phyloP scores from a whole-genome alignment of 371 early-diverging fungal species.

The Mucor ambiguus region DNA sequence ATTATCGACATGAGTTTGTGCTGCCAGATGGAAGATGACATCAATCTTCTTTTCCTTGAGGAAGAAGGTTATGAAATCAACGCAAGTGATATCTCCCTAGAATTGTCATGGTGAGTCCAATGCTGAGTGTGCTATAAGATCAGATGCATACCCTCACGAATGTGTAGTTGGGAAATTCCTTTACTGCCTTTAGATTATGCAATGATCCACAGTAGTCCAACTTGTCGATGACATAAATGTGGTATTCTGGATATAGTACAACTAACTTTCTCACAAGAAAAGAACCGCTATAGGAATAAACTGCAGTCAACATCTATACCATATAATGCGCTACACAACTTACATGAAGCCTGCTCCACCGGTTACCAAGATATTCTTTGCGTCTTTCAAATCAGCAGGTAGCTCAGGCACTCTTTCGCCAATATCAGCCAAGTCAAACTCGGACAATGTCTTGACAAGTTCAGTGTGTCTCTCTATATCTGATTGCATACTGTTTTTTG shows the following conservation, averaged over 20 bases:
- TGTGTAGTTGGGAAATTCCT: constrained; percentile 58
- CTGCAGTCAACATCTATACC: neutral
- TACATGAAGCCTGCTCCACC: constrained; percentile 93
- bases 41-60: constrained; percentile 75
- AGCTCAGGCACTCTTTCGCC: constrained; percentile 39
- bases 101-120: neutral
- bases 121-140: neutral
- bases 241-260: constrained; percentile 70
- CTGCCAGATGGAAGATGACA: constrained; percentile 83
- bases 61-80: constrained; percentile 70
- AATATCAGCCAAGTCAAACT: constrained; percentile 52
- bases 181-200: constrained; percentile 62
- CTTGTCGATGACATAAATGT: constrained; percentile 76
- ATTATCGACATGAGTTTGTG: constrained; percentile 89
- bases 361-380: constrained; percentile 74
- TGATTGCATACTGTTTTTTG: constrained; percentile 1
- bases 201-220: constrained; percentile 83
- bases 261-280: constrained; percentile 68
- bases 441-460: constrained; percentile 32
- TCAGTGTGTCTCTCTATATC: constrained; percentile 25
- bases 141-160: constrained; percentile 64
- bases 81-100: constrained; percentile 76
- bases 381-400: constrained; percentile 33
- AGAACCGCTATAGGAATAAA: constrained; percentile 34
- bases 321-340: neutral